Base-by-base conservation (phyloP, 805 yeast genomes). In the Blastobotrys muscicola region DNA sequence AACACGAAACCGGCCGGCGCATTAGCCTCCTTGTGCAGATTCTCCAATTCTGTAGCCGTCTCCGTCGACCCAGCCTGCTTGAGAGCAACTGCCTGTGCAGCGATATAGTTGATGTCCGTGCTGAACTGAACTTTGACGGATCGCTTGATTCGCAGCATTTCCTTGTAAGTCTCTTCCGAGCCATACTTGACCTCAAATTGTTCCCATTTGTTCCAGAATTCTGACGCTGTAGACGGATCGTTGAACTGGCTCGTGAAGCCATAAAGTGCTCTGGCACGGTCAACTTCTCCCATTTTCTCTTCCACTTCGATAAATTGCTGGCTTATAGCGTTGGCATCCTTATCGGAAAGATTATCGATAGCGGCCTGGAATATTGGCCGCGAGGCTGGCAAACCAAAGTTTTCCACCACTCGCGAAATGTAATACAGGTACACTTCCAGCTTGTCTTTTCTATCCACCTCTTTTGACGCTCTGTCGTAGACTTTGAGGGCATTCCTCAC, bases 181-280 rank as follows among this genome's bases (percentile, higher is more conserved):
- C 97, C 97, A 58, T 75, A 51, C 10, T 72, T 68, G 30, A 83
- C 58, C 57, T 89, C 97, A 58, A 87, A 85, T 8, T 66, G 57
- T 43, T 79, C 79, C 94, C 95, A 89, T 26, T 61, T 59, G 1
- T 62, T 63, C 94, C 95, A 86, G 29, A 78, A 56, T 5, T 45
- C 59, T 7, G 29, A 16, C 4, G 43, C 14, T 23, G 57, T 50
- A 15, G 56, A 44, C 8, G 67, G 70, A 40, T 65, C 61, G 15
- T 61, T 54, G 45, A 63, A 56, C 42, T 71, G 70, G 2, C 75
- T 67, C 8, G 79, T 78, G 55, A 73, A 81, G 44, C 67, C 70
- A 49, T 73, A 71, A 5, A 90, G 58, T 8, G 74, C 76, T 41
- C 95, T 70, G 0, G 78, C 86, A 40, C 95, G 64, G 3, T 60